Conservation (phyloP, 2,329 filamentous ascomycete genomes). For the Clonostachys rhizophaga region DNA sequence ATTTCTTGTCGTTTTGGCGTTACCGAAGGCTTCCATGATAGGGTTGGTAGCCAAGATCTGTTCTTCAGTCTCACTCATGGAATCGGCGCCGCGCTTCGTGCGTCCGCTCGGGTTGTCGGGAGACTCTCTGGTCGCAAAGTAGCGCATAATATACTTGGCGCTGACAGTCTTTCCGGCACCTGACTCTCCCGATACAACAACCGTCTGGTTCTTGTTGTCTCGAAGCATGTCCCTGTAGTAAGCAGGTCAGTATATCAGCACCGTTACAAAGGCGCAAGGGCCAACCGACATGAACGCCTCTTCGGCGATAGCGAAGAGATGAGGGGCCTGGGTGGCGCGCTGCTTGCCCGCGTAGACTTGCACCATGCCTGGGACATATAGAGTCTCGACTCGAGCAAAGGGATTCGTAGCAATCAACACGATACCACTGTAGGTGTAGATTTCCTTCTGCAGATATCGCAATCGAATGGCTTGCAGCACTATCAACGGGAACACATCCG, state of each 20-base stretch:
- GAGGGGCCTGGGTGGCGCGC: conserved; percentile 91
- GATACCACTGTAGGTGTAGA: conserved; percentile 99
- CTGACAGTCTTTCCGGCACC: conserved; percentile 99
- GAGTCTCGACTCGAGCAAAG: conserved; percentile 93
- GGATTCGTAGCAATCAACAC: conserved; percentile 98
- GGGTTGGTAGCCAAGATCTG: conserved; percentile 97
- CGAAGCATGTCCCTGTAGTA: conserved; percentile 83
- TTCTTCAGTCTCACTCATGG: conserved; percentile 97
- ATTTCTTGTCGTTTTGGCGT: conserved; percentile 98
- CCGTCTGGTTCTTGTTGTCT: conserved; percentile 93
- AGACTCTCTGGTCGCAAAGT: conserved; percentile 95
- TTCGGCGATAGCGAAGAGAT: conserved; percentile 97
- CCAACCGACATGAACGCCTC: conserved; percentile 86
- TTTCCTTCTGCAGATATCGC: conserved; percentile 96
- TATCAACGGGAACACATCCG: conserved; percentile 24
- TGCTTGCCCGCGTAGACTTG: conserved; percentile 98
- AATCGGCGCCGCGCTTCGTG: conserved; percentile 67
- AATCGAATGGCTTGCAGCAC: conserved; percentile 96
- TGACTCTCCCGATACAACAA: conserved; percentile 98
- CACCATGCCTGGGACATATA: conserved; percentile 99
- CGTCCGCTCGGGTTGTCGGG: conserved; percentile 80
- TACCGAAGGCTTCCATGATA: conserved; percentile 99
- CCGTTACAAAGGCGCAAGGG: background rate
- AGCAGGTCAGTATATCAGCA: conserved; percentile 12
- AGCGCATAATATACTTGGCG: conserved; percentile 99